phyloP scores from a whole-genome alignment of 345 rosid genomes.

The Ailanthus altissimus region DNA sequence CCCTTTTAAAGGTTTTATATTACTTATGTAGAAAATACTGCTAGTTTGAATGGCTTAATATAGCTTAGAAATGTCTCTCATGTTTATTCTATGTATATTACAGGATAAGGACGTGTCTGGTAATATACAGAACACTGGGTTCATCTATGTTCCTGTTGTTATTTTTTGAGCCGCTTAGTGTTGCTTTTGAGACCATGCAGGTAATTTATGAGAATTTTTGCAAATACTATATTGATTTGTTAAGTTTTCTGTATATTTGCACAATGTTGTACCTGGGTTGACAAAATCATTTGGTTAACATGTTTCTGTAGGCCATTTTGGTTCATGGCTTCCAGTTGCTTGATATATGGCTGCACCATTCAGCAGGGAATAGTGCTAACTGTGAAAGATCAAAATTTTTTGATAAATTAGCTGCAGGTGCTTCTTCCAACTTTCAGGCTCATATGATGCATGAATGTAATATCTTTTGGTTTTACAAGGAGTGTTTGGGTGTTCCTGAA shows the following conservation, averaged over 20 bases:
- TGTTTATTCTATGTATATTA: constrained; percentile 22
- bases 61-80: not conserved
- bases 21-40: not conserved
- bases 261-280: not conserved
- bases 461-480: not conserved
- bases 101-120: constrained; percentile 58
- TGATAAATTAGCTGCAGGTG: constrained; percentile 75
- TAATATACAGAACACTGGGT: constrained; percentile 39
- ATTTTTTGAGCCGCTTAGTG: constrained; percentile 67
- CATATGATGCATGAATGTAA: constrained; percentile 17
- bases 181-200: constrained; percentile 73
- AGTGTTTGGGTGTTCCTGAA: not conserved
- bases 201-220: constrained; percentile 31
- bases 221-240: constrained; percentile 1
- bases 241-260: not conserved
- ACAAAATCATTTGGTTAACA: constrained; percentile 11
- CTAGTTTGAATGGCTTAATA: not conserved
- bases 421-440: constrained; percentile 10
- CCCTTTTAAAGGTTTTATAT: not conserved
- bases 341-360: constrained; percentile 83
- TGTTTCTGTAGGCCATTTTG: constrained; percentile 65
- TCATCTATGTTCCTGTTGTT: constrained; percentile 52
- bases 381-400: constrained; percentile 66
- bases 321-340: constrained; percentile 93
- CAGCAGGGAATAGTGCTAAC: constrained; percentile 55